phyloP scores from a whole-genome alignment of 2,329 filamentous ascomycete species.

The Fusarium luffae region DNA sequence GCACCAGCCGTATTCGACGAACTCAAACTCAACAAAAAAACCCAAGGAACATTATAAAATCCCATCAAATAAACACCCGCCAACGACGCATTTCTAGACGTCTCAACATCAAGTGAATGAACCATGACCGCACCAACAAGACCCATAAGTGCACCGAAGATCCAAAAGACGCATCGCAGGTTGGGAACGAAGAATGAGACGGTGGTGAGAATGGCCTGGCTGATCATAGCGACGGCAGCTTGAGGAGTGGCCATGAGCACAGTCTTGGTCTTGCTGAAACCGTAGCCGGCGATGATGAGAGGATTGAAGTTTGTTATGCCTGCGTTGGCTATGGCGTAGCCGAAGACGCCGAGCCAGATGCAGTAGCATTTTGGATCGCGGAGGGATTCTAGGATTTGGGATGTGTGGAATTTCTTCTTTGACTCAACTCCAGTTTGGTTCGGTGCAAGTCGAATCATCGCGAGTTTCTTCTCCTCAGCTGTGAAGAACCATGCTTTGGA shows the following conservation, averaged over 20 bases:
- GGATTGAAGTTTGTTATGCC: constrained; percentile 73
- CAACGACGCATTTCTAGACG: constrained; percentile 40
- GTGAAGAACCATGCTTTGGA: constrained; percentile 20
- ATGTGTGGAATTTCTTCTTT: constrained; percentile 32
- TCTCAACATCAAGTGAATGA: constrained; percentile 32
- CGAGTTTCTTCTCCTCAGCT: neutral
- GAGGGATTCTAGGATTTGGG: constrained; percentile 38
- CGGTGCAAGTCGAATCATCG: neutral
- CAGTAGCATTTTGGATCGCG: constrained; percentile 41
- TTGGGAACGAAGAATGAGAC: constrained; percentile 46
- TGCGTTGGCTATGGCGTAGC: constrained; percentile 74
- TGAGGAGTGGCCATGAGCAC: constrained; percentile 49
- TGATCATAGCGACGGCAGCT: constrained; percentile 49
- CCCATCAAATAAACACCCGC: constrained; percentile 50
- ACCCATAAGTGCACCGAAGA: constrained; percentile 37
- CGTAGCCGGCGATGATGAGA: constrained; percentile 69
- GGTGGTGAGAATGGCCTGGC: constrained; percentile 36
- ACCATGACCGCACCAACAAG: constrained; percentile 46
- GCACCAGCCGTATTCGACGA: constrained; percentile 48
- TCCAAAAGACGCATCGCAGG: constrained; percentile 48
- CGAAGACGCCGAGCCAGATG: constrained; percentile 54
- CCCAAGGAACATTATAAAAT: constrained; percentile 49
- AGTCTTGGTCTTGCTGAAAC: constrained; percentile 45
- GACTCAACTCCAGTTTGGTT: constrained; percentile 3
- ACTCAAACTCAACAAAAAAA: constrained; percentile 46